These are phyloP conservation scores for Protomyces inundatus DNA, from an alignment of 1,139 yeast species.

Conservation along the genomic window DNA sequence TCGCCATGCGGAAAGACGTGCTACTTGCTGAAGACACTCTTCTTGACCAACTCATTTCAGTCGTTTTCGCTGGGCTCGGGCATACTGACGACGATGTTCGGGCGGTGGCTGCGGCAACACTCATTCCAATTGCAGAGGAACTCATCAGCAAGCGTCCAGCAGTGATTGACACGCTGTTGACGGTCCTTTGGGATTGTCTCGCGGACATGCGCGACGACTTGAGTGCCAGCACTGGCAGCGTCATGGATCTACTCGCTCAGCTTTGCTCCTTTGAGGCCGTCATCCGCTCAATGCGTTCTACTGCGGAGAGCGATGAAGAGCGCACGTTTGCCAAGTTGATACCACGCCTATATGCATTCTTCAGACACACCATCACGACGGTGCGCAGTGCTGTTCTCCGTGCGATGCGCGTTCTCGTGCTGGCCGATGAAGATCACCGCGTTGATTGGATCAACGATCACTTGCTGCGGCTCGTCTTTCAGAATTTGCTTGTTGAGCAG, in stretches of 20 bases:
- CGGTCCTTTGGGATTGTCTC: slow-evolving; percentile 83
- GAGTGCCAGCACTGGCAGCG: slow-evolving; percentile 91
- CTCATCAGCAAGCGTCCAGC: slow-evolving; percentile 63
- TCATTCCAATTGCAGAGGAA: slow-evolving; percentile 81
- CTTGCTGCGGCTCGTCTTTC: slow-evolving; percentile 69
- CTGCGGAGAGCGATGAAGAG: slow-evolving; percentile 45
- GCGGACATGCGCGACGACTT: slow-evolving; percentile 82
- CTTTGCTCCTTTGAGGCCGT: slow-evolving; percentile 79
- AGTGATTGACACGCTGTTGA: slow-evolving; percentile 59
- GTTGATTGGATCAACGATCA: slow-evolving; percentile 73
- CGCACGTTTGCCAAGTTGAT: slow-evolving; percentile 67
- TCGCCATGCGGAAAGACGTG: slow-evolving; percentile 78
- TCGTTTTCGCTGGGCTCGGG: slow-evolving; percentile 76
- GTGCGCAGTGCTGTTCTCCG: slow-evolving; percentile 85
- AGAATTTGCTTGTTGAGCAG: slow-evolving; percentile 84
- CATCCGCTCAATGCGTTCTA: slow-evolving; percentile 59
- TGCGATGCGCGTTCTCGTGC: slow-evolving; percentile 70
- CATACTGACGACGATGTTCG: slow-evolving; percentile 94
- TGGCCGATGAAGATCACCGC: slow-evolving; percentile 54
- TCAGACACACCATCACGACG: slow-evolving; percentile 87
- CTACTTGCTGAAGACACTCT: slow-evolving; percentile 55
- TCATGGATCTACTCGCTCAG: slow-evolving; percentile 88
- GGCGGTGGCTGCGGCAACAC: slow-evolving; percentile 90
- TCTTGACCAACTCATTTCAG: slow-evolving; percentile 66
- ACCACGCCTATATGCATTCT: slow-evolving; percentile 87